Conservation (phyloP, 2,329 filamentous ascomycete species). For the Apiospora pterosperma region DNA sequence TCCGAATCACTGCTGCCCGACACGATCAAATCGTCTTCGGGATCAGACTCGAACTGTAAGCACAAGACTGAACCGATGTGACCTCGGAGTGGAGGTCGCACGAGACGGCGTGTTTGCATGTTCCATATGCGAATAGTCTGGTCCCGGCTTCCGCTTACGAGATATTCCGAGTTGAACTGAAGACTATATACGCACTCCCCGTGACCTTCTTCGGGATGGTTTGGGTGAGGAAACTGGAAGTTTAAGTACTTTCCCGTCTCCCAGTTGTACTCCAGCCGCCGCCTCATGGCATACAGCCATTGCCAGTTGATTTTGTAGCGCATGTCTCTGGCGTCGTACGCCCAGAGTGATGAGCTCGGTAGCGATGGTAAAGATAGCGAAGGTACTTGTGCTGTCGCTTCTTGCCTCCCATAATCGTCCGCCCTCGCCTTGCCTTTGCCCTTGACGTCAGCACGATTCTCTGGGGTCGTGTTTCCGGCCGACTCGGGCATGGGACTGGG, state of each 20-base stretch:
- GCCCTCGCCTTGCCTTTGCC: constrained; percentile 34
- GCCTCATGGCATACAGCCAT: constrained; percentile 85
- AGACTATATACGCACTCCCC: constrained; percentile 92
- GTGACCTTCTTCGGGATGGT: constrained; percentile 77
- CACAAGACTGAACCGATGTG: constrained; percentile 89
- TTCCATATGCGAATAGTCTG: constrained; percentile 88
- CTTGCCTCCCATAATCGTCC: constrained; percentile 9
- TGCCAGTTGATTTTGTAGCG: constrained; percentile 80
- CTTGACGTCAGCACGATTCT: constrained; percentile 18
- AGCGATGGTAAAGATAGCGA: constrained; percentile 19
- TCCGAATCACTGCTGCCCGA: constrained; percentile 91
- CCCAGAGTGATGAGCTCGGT: constrained; percentile 46
- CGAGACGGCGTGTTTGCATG: constrained; percentile 74
- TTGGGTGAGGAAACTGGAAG: constrained; percentile 87
- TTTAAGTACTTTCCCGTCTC: constrained; percentile 75
- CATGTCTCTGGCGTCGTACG: constrained; percentile 45
- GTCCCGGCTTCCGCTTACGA: constrained; percentile 93
- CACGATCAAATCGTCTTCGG: constrained; percentile 86
- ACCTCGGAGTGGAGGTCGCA: constrained; percentile 67
- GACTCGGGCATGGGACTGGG: constrained; percentile 27
- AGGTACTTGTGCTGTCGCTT: background rate
- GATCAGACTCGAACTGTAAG: constrained; percentile 87
- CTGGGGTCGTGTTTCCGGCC: constrained; percentile 19
- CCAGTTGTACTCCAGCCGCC: constrained; percentile 88
- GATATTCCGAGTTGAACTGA: constrained; percentile 78